Evolutionary conservation across 768 basidiomycete genomes (phyloP).

Genomic region (Heimioporus sp.): DNA sequence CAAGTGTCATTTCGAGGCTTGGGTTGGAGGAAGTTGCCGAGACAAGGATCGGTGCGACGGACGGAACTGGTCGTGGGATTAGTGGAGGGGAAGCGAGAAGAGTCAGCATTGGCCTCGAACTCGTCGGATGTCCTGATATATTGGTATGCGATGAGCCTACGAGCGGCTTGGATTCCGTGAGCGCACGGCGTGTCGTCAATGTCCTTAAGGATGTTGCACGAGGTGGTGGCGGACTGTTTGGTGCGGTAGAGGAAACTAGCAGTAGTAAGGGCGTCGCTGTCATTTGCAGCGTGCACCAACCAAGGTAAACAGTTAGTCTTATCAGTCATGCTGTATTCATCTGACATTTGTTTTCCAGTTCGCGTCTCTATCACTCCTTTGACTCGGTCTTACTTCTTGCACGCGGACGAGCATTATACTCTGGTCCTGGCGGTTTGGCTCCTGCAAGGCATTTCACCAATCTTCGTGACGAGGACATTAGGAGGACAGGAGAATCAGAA

Average conservation of each 20-base stretch:
- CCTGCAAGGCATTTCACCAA: conserved; percentile 67
- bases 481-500: conserved; percentile 32
- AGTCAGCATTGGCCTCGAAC: conserved; percentile 87
- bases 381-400: conserved; percentile 78
- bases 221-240: conserved; percentile 26
- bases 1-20: conserved; percentile 70
- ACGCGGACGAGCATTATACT: conserved; percentile 75
- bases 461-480: conserved; percentile 25
- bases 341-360: conserved; percentile 38
- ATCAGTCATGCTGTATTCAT: background rate
- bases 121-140: conserved; percentile 82
- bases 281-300: conserved; percentile 87
- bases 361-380: conserved; percentile 82
- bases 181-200: conserved; percentile 75
- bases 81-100: conserved; percentile 91
- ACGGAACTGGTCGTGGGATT: conserved; percentile 75
- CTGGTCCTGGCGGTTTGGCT: conserved; percentile 68
- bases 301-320: conserved; percentile 46
- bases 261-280: conserved; percentile 70
- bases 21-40: conserved; percentile 71
- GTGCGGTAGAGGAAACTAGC: conserved; percentile 7
- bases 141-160: conserved; percentile 89
- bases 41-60: conserved; percentile 62
- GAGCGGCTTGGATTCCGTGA: conserved; percentile 81
- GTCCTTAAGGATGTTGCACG: conserved; percentile 77